phyloP scores from a whole-genome alignment of 1,284 basidiomycete genomes.

The Leccinum griseonigrum region DNA sequence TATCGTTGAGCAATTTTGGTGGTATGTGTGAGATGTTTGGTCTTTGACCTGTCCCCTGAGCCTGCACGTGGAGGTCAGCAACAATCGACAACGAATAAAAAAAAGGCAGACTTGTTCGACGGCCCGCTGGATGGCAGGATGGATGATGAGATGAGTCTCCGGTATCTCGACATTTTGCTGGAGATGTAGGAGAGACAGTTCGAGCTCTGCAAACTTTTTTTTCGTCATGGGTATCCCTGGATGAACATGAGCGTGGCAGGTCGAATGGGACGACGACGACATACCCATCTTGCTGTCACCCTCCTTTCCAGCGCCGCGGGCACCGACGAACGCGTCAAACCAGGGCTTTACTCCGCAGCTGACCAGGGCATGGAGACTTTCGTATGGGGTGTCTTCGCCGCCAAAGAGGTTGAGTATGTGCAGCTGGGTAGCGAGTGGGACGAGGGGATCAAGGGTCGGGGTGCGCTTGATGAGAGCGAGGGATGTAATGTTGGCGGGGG shows the following conservation, averaged over 20 bases:
- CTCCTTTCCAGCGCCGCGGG: conserved; percentile 75
- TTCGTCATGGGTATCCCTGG: conserved; percentile 41
- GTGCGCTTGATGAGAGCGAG: conserved; percentile 94
- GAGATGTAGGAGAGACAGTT: not conserved
- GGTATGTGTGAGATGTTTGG: conserved; percentile 81
- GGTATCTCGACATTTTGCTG: not conserved
- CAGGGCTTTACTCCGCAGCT: conserved; percentile 96
- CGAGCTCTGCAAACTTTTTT: not conserved
- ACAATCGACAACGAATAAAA: conserved; percentile 4
- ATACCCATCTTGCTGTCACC: conserved; percentile 80
- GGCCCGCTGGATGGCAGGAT: not conserved
- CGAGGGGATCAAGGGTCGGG: conserved; percentile 75
- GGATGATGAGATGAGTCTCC: not conserved
- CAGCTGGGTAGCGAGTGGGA: conserved; percentile 82
- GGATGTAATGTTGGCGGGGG: conserved; percentile 78
- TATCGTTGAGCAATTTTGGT: conserved; percentile 76
- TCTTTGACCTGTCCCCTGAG: conserved; percentile 53
- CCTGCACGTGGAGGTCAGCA: conserved; percentile 35
- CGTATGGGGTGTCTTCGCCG: conserved; percentile 90
- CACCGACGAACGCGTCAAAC: conserved; percentile 95
- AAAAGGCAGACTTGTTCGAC: conserved; percentile 39
- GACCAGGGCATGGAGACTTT: conserved; percentile 94
- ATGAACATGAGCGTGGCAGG: conserved; percentile 4
- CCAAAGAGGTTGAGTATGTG: conserved; percentile 94
- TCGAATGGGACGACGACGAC: conserved; percentile 20